phyloP scores from a whole-genome alignment of 768 basidiomycete species.

The Auricularia auricula-judae region DNA sequence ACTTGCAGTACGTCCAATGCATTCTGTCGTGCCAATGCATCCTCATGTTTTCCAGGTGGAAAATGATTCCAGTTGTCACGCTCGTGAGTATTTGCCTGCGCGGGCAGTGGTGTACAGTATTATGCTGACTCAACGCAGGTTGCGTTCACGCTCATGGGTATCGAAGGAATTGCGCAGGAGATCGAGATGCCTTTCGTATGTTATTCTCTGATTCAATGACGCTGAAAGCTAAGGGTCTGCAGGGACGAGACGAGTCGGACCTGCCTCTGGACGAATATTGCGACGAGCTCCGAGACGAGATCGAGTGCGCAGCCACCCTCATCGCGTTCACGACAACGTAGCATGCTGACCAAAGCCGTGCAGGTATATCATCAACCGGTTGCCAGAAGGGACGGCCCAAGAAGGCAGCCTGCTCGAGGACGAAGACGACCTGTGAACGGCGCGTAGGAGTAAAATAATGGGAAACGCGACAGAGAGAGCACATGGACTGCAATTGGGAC shows the following conservation, averaged over 20 bases:
- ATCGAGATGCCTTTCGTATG: conserved; percentile 92
- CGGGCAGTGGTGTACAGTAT: no score
- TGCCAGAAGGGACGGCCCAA: conserved; percentile 43
- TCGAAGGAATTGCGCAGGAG: conserved; percentile 91
- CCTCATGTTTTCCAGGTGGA: conserved; percentile 35
- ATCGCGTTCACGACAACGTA: background rate
- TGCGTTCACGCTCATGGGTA: conserved; percentile 86
- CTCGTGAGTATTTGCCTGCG: conserved; percentile 12
- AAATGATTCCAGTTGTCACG: conserved; percentile 74
- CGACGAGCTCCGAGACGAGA: conserved; percentile 75
- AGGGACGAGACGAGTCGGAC: conserved; percentile 41
- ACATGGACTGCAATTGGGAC: no score
- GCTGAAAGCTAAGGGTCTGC: conserved; percentile 27
- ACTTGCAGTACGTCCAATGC: conserved; percentile 34
- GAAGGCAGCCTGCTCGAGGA: background rate
- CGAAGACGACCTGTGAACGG: background rate
- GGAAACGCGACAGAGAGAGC: no score
- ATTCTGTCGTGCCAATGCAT: background rate
- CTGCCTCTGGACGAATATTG: conserved; percentile 83
- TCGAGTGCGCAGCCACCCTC: conserved; percentile 41
- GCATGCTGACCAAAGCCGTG: background rate
- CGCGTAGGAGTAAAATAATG: no score
- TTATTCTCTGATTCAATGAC: conserved; percentile 10
- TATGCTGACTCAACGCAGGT: conserved; percentile 16
- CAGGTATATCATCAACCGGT: conserved; percentile 58